Evolutionary conservation across 352 stramenopile species (phyloP).

Genomic region (Pythium chondricola): DNA sequence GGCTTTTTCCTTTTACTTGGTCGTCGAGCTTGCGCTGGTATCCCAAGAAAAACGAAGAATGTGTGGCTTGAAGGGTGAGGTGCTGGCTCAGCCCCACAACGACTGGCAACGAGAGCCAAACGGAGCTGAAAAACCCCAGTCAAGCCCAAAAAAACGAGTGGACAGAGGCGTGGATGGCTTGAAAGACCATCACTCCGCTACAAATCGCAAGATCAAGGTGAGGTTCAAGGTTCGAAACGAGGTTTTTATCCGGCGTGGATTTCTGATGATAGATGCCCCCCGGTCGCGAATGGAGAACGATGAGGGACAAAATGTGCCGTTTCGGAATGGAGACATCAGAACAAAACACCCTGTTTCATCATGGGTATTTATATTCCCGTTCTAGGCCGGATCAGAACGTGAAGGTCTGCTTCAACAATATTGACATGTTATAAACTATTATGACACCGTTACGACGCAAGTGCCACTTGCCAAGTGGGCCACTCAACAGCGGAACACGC

Average conservation of each 20-base stretch:
- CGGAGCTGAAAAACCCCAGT: conserved; percentile 20
- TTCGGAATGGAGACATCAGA: conserved; percentile 17
- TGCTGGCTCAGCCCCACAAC: not conserved
- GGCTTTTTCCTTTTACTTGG: conserved; percentile 12
- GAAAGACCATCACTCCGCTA: not conserved
- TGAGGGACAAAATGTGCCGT: conserved; percentile 10
- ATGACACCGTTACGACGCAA: too few species aligned
- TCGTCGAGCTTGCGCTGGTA: conserved; percentile 15
- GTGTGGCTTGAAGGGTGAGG: conserved; percentile 14
- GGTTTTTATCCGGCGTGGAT: conserved; percentile 17
- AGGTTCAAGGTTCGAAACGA: conserved; percentile 19
- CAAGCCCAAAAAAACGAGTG: conserved; percentile 20
- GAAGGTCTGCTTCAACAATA: conserved; percentile 1
- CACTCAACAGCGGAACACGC: too few species aligned
- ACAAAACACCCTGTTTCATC: conserved; percentile 13
- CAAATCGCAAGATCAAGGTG: conserved; percentile 8
- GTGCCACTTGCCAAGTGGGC: too few species aligned
- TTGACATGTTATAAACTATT: too few species aligned
- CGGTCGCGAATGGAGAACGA: not conserved
- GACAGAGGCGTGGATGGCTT: conserved; percentile 12
- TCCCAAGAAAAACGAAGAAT: conserved; percentile 30
- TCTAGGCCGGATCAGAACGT: too few species aligned
- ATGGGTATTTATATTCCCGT: not conserved
- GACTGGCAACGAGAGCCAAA: conserved; percentile 10
- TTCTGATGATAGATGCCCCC: conserved; percentile 10